These are phyloP conservation scores for Pyricularia pennisetigena DNA, from an alignment of 2,329 filamentous ascomycete species.

Conservation along the genomic window DNA sequence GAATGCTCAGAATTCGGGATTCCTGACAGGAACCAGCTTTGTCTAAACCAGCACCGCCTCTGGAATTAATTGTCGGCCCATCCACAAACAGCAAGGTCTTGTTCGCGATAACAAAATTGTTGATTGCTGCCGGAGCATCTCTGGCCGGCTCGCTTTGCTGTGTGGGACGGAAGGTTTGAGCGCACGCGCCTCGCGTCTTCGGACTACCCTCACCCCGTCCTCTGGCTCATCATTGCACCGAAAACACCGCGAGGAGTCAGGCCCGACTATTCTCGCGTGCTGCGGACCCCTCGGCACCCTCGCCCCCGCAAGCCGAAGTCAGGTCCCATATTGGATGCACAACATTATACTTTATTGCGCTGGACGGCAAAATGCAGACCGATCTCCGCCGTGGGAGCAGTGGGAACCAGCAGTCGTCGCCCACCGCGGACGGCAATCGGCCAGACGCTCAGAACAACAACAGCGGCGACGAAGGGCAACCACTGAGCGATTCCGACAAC, in stretches of 20 bases:
- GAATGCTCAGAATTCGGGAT: not conserved
- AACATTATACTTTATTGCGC: not conserved
- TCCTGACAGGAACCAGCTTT: not conserved
- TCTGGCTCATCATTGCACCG: slow-evolving; percentile 8
- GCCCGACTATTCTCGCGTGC: not conserved
- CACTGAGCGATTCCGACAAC: slow-evolving; percentile 38
- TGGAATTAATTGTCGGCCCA: not conserved
- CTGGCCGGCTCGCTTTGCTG: too few species aligned
- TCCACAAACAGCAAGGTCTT: not conserved
- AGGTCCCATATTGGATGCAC: not conserved
- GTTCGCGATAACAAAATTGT: not conserved
- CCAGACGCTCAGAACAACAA: slow-evolving; percentile 4
- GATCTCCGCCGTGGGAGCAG: not conserved
- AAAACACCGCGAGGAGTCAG: slow-evolving; percentile 1
- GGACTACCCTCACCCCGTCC: not conserved
- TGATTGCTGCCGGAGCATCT: too few species aligned
- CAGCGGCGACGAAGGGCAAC: slow-evolving; percentile 24
- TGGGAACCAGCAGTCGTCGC: not conserved
- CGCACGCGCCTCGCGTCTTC: not conserved
- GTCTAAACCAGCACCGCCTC: not conserved
- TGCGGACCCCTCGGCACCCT: not conserved
- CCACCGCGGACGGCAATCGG: not conserved
- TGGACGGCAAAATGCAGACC: slow-evolving; percentile 1
- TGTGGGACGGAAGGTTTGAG: not conserved
- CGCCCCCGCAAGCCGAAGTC: not conserved